Conservation (phyloP, 2,329 filamentous ascomycete genomes). For the Calycina herbarum region DNA sequence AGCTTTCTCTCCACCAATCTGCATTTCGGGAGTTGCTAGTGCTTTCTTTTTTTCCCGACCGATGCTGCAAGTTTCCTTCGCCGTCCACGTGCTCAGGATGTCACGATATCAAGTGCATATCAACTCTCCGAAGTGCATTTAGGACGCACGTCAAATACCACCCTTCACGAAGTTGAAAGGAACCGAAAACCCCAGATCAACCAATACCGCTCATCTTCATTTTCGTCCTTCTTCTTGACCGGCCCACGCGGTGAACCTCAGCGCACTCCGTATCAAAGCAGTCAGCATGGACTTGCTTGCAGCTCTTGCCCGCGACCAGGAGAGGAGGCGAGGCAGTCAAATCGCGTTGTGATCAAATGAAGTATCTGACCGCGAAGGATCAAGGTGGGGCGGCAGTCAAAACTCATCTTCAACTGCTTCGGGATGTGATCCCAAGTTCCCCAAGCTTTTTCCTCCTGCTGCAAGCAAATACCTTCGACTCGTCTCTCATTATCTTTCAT, state of each 20-base stretch:
- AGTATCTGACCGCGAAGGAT: constrained; percentile 2
- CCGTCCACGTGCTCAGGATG: constrained; percentile 2
- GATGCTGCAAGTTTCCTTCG: neutral
- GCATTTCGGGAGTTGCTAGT: neutral
- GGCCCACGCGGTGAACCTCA: neutral
- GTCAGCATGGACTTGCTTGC: neutral
- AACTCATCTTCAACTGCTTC: neutral
- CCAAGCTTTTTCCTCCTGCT: too few species aligned
- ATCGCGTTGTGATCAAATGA: neutral
- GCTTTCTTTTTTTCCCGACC: neutral
- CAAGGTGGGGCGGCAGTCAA: neutral
- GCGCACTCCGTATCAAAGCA: neutral
- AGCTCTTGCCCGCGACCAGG: neutral
- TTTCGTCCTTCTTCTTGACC: neutral
- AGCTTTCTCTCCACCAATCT: neutral
- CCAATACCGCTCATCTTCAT: neutral
- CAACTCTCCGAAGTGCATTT: neutral
- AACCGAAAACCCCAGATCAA: neutral
- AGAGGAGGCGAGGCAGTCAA: neutral
- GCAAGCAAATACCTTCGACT: too few species aligned
- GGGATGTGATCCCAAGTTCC: neutral
- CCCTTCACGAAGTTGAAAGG: neutral
- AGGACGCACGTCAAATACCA: too few species aligned
- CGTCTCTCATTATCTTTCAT: too few species aligned
- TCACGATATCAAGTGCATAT: constrained; percentile 4